Percentiles rank a stretch among this genome's conserved stretches.
These are phyloP conservation scores for Amyloporia xantha DNA, from an alignment of 768 basidiomycete species.

Conservation along the genomic window DNA sequence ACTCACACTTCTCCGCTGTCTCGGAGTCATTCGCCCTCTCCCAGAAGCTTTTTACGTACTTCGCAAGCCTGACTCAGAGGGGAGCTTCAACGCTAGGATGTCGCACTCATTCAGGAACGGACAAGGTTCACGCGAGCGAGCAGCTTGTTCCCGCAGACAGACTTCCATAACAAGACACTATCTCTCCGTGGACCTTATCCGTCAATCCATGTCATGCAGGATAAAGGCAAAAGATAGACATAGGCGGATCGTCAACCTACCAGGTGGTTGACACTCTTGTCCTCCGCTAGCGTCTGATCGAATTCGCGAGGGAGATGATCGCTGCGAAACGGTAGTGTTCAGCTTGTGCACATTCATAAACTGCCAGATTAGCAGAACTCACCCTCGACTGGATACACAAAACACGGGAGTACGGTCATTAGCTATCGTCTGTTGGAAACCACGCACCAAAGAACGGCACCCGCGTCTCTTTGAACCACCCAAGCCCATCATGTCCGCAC, in stretches of 20 bases:
- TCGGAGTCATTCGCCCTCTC: conserved; percentile 63
- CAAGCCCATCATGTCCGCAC: conserved; percentile 16
- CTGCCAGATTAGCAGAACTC: neutral
- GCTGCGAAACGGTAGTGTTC: no score
- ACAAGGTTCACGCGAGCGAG: conserved; percentile 67
- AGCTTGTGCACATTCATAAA: no score
- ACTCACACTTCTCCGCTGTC: conserved; percentile 58
- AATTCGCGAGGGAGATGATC: conserved; percentile 55
- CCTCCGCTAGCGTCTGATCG: conserved; percentile 47
- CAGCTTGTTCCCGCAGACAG: conserved; percentile 64
- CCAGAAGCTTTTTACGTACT: conserved; percentile 68
- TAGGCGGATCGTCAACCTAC: no score
- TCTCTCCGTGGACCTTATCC: no score
- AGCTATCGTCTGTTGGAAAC: no score
- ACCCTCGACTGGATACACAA: conserved; percentile 16
- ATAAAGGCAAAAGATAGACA: no score
- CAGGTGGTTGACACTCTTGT: conserved; percentile 44
- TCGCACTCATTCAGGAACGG: conserved; percentile 79
- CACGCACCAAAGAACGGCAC: conserved; percentile 51
- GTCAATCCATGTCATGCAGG: no score
- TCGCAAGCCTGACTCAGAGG: conserved; percentile 56
- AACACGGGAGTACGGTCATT: no score
- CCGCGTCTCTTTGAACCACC: conserved; percentile 19
- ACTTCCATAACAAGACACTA: conserved; percentile 69
- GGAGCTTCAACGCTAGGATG: conserved; percentile 60